Percentiles rank a stretch among this genome's conserved stretches.
phyloP scores from a whole-genome alignment of 768 basidiomycete species.

The Macrolepiota albuminosa region DNA sequence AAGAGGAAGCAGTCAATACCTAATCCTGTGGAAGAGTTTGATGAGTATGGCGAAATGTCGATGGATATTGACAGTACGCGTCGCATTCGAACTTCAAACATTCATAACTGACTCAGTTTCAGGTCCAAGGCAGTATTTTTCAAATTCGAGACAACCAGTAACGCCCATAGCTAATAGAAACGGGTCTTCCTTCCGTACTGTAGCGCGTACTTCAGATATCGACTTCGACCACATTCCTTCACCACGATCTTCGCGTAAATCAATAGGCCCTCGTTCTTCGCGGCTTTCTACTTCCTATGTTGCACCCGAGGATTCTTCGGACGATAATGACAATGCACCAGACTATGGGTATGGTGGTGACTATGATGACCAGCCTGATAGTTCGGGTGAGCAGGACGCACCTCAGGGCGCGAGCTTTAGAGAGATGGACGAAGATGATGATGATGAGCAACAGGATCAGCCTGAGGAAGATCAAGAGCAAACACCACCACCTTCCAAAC shows the following conservation, averaged over 20 bases:
- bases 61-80: slow-evolving; percentile 72
- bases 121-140: slow-evolving; percentile 41
- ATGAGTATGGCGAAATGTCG: slow-evolving; percentile 57
- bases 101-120: slow-evolving; percentile 12
- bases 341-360: slow-evolving; percentile 23
- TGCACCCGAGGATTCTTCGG: slow-evolving; percentile 23
- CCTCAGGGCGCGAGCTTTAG: slow-evolving; percentile 38
- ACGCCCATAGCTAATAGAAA: slow-evolving; percentile 37
- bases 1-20: slow-evolving; percentile 42
- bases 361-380: slow-evolving; percentile 23
- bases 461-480: slow-evolving; percentile 30
- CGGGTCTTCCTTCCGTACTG: slow-evolving; percentile 39
- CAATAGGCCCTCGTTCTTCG: slow-evolving; percentile 35
- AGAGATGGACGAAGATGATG: slow-evolving; percentile 44
- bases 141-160: slow-evolving; percentile 34
- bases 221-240: slow-evolving; percentile 64
- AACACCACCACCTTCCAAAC: slow-evolving; percentile 15
- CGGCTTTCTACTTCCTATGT: slow-evolving; percentile 34
- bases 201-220: slow-evolving; percentile 47
- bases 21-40: slow-evolving; percentile 19
- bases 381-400: slow-evolving; percentile 17
- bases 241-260: slow-evolving; percentile 36
- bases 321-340: slow-evolving; percentile 21
- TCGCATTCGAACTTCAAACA: background rate
- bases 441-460: slow-evolving; percentile 33